Conservation (phyloP, 2,329 filamentous ascomycete genomes). For the Trichoderma aggressivum region DNA sequence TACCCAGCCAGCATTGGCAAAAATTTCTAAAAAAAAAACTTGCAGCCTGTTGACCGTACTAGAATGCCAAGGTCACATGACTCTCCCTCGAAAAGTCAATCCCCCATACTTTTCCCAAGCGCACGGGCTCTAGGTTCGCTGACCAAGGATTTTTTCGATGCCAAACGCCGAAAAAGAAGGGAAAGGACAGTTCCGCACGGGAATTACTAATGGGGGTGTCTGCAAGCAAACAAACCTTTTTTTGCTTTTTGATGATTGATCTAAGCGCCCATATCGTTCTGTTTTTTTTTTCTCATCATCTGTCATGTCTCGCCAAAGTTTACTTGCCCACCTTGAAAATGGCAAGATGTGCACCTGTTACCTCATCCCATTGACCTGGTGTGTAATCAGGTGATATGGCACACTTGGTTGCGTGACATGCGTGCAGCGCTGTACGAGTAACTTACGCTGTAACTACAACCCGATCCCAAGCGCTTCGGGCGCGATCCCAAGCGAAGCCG, state of each 20-base stretch:
- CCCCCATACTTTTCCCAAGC: neutral
- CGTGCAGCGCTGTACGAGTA: neutral
- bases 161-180: neutral
- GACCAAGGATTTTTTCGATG: neutral
- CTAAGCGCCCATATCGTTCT: neutral
- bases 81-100: neutral
- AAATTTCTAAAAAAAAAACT: neutral
- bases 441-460: neutral
- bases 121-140: neutral
- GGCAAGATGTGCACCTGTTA: slow-evolving; percentile 10
- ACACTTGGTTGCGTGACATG: slow-evolving; percentile 7
- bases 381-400: slow-evolving; percentile 10
- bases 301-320: neutral
- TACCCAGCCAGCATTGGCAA: neutral
- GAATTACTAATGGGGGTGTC: slow-evolving; percentile 11
- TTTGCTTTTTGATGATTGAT: neutral
- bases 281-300: neutral
- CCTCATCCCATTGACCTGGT: slow-evolving; percentile 1
- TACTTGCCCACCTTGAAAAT: neutral
- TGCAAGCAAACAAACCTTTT: neutral
- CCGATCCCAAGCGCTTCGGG: neutral
- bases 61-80: slow-evolving; percentile 8
- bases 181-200: neutral
- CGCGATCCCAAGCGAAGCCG: neutral
- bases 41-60: neutral